Evolutionary conservation across 805 yeast genomes (phyloP).

Genomic region (Candida glaebosa): DNA sequence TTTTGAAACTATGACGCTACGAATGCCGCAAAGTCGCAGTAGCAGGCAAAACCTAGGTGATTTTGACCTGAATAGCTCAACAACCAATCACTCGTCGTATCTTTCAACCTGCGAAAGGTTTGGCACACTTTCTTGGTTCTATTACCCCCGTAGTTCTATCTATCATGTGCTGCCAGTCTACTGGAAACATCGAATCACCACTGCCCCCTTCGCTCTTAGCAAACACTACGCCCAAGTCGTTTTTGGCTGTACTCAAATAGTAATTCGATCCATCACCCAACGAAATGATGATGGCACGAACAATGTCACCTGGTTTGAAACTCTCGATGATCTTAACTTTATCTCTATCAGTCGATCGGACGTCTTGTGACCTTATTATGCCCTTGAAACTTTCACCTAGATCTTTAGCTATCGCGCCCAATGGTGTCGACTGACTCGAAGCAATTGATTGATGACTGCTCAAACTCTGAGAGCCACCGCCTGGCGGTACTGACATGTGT

Average conservation of each 20-base stretch:
- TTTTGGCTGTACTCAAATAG: conserved; percentile 82
- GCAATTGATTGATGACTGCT: conserved; percentile 35
- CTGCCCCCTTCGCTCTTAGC: conserved; percentile 68
- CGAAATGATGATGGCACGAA: conserved; percentile 77
- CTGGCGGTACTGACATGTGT: conserved; percentile 37
- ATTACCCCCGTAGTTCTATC: conserved; percentile 68
- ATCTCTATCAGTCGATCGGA: conserved; percentile 88
- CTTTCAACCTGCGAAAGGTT: conserved; percentile 53
- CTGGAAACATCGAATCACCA: conserved; percentile 78
- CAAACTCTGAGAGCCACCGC: conserved; percentile 52
- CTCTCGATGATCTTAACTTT: conserved; percentile 73
- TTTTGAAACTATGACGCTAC: too few relatives aligned
- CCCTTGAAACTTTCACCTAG: conserved; percentile 89
- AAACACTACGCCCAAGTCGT: conserved; percentile 91
- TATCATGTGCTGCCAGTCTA: conserved; percentile 96
- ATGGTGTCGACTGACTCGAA: conserved; percentile 35
- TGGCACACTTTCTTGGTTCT: conserved; percentile 88
- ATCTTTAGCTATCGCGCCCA: conserved; percentile 50
- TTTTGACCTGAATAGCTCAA: too few relatives aligned
- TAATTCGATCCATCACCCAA: conserved; percentile 93
- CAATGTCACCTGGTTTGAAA: conserved; percentile 89
- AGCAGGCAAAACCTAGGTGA: too few relatives aligned
- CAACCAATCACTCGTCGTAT: too few relatives aligned
- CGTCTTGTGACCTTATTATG: conserved; percentile 79
- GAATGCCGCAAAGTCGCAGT: too few relatives aligned